Percentiles rank a stretch among this genome's conserved stretches.
phyloP scores from a whole-genome alignment of 139 green algal genomes.

The Tetraselmis chui region DNA sequence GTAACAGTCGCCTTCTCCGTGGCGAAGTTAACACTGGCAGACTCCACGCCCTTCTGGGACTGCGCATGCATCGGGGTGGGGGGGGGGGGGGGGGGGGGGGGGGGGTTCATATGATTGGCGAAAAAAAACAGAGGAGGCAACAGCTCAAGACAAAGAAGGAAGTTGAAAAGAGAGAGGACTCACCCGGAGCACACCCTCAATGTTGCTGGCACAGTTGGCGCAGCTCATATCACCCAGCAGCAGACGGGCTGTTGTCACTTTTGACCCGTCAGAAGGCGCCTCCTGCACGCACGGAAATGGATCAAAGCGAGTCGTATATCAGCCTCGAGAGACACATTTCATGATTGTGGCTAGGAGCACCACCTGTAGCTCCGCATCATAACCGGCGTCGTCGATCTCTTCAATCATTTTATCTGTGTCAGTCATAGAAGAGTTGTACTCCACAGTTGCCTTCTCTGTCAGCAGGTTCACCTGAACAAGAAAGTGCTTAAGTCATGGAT shows the following conservation, averaged over 20 bases:
- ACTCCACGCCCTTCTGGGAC: neutral
- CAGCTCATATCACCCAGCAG: neutral
- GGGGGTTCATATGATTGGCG: too few relatives aligned
- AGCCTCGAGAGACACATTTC: too few relatives aligned
- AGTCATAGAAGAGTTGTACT: neutral
- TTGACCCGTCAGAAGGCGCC: neutral
- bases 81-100: too few relatives aligned
- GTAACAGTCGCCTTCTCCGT: neutral
- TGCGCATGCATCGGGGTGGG: neutral
- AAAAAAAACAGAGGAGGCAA: too few relatives aligned
- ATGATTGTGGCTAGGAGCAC: too few relatives aligned
- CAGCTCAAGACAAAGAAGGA: too few relatives aligned
- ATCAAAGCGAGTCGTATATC: too few relatives aligned
- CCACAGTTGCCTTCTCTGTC: neutral
- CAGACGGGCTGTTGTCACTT: neutral
- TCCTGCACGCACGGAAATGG: too few relatives aligned
- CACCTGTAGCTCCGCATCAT: neutral
- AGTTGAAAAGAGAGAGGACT: neutral
- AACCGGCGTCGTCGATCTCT: neutral
- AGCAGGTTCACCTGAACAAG: neutral
- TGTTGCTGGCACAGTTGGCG: neutral
- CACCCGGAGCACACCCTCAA: neutral
- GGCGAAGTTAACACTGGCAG: neutral
- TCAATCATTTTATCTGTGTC: neutral
- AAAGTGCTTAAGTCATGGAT: too few relatives aligned